Evolutionary conservation across 495 filamentous ascomycete genomes (phyloP).

Genomic region (Podospora bellae-mahoneyi): DNA sequence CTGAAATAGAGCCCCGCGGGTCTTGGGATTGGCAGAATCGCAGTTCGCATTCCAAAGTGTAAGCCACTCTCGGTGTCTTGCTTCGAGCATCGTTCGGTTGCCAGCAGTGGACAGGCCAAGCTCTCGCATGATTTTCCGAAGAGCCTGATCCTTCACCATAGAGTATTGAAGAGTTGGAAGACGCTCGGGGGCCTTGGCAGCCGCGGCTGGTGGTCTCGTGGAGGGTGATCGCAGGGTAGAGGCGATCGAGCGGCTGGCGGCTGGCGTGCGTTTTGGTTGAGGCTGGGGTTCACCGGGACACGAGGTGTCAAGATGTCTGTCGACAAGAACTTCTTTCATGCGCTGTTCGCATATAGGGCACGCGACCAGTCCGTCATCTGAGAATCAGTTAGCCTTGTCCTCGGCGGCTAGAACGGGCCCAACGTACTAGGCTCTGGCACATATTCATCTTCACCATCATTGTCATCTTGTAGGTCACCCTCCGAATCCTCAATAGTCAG

Average conservation of each 20-base stretch:
- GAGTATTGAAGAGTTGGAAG: conserved; percentile 78
- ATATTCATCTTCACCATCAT: conserved; percentile 25
- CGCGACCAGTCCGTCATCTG: conserved; percentile 69
- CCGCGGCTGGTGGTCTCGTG: conserved; percentile 7
- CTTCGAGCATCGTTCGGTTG: conserved; percentile 61
- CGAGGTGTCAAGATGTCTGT: conserved; percentile 70
- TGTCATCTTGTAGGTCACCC: conserved; percentile 31
- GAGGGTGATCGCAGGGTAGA: not conserved
- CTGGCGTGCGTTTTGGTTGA: not conserved
- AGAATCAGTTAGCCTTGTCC: conserved; percentile 25
- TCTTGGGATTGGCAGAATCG: conserved; percentile 70
- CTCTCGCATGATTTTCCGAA: conserved; percentile 77
- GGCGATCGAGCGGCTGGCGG: conserved; percentile 21
- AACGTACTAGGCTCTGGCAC: conserved; percentile 32
- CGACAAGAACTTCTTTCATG: conserved; percentile 75
- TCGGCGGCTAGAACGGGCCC: too few species aligned
- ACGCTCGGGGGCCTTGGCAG: conserved; percentile 41
- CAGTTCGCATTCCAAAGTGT: conserved; percentile 97
- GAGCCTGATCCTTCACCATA: conserved; percentile 67
- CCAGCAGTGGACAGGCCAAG: conserved; percentile 77
- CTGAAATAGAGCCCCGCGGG: conserved; percentile 64
- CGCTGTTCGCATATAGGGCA: conserved; percentile 77
- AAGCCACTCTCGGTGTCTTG: conserved; percentile 87
- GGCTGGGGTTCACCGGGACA: conserved; percentile 40
- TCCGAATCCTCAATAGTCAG: conserved; percentile 33